Evolutionary conservation across 352 stramenopile species (phyloP), one percentile per base, ranked within the genome.

Genomic region (Phytophthora fragariae): DNA sequence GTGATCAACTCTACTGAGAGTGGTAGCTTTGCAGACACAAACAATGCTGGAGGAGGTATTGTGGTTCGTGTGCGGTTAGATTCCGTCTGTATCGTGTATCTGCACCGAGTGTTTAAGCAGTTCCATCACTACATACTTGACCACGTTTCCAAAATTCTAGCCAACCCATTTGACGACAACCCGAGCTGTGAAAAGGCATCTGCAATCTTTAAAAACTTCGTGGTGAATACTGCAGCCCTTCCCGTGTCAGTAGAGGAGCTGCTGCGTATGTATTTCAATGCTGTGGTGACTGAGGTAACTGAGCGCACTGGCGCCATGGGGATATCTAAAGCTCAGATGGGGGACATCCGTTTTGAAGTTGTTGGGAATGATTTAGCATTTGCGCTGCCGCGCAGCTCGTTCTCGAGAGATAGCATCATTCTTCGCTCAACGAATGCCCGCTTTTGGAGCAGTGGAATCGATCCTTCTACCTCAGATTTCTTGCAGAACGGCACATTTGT

Each of bases 91-190:
- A 70, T 93, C n/a, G 76, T 88, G 47, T 95, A 97, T 53, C 73
- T 97, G 29, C 90, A 96, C 70, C 88, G 90, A 35, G 84, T 97
- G 37, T 93, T 92, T 77, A 97, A 97, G 60, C 90, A 97, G 65
- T 92, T 94, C 47, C 76, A 92, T 15, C 87, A 95, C 62, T 95
- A 90, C 59, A 29, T 94, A 19, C 53, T 76, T 52, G 89, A 96
- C 52, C 83, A 94, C 52, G 21, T 94, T 29, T 15, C 73, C 5
- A 56, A 63, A 19, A 14, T 74, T 59, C 10, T 84, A 12, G 24
- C 72, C 11, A 70, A 50, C 29, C 70, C 82, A 54, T 70, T 89
- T 33, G 73, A 78, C 46, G 59, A 67, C 24, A 70, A 21, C 27
- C 73, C 75, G 37, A 88, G 64, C 12, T 57, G 44, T 61, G 65